Base-by-base conservation (phyloP, 2,329 filamentous ascomycete species). In the Arthrinium phaeospermum region DNA sequence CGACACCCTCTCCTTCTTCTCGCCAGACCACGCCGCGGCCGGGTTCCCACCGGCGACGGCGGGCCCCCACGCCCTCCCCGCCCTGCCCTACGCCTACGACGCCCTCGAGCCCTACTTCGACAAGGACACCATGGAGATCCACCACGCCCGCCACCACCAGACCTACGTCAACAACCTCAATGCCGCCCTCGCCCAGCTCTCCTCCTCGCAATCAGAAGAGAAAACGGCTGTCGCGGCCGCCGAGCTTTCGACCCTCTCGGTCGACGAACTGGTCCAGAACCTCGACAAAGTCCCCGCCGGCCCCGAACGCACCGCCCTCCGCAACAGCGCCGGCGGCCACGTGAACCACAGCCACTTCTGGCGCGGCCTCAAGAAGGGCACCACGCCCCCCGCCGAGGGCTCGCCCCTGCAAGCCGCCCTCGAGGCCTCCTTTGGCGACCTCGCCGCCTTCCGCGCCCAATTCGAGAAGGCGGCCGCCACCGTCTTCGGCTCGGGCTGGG, bases 81-180 rank as follows among this genome's bases (percentile, higher is more conserved):
- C 68, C 30, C 49, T 70, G 10, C 68, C 68, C 34, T 70, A 57
- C 34, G 34, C 68, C 68, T 70, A 70, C 68, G 47, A 70, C 22
- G 68, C 68, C 47, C 68, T 70, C 47, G 68, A 70, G 34, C 68
- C 68, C 19, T 27, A 70, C 68, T 57, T 70, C 34, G 68, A 70
- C 47, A 27, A 57, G 22, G 47, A 70, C 34, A 70, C 68, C 10
- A 70, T 70, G 68, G 30, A 44, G 47, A 57, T 70, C 47, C 68
- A 70, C 68, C 68, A 70, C 47, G 3, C 5, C 30, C 47, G 49
- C 19, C 68, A 70, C 68, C 68, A 70, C 68, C 68, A 57, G 68
- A 44, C 68, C 46, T 70, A 70, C 68, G 68, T 70, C 10, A 27
- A 45, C 68, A 57, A 57, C 30, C 47, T 70, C 22, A 70, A 70